Conservation (phyloP, 1,139 yeast genomes). For the Nakaseomyces nivariensis region DNA sequence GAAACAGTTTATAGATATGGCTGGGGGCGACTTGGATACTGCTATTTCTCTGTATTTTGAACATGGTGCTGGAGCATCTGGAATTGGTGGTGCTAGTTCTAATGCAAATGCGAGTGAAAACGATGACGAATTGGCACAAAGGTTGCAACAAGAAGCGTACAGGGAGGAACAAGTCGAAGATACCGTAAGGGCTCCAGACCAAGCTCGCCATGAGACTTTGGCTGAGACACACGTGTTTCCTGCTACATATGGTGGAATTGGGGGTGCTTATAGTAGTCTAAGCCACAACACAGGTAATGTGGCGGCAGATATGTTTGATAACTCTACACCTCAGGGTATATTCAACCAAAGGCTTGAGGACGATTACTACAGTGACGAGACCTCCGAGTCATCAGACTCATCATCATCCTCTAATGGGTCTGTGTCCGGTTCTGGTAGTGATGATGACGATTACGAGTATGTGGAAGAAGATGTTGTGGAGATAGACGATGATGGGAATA, state of each 20-base stretch:
- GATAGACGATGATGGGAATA: slow-evolving; percentile 29
- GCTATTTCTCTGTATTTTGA: slow-evolving; percentile 85
- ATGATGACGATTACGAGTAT: slow-evolving; percentile 25
- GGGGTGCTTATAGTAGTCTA: slow-evolving; percentile 29
- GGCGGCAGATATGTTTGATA: slow-evolving; percentile 34
- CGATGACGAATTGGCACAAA: slow-evolving; percentile 55
- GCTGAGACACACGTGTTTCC: slow-evolving; percentile 36
- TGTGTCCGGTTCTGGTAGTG: slow-evolving; percentile 9
- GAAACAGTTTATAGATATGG: slow-evolving; percentile 65
- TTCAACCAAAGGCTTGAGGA: slow-evolving; percentile 40
- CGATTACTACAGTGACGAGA: slow-evolving; percentile 16
- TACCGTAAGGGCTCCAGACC: slow-evolving; percentile 64
- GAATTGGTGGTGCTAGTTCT: slow-evolving; percentile 14
- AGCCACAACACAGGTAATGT: slow-evolving; percentile 10
- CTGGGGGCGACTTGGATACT: slow-evolving; percentile 68
- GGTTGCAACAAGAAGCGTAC: slow-evolving; percentile 59
- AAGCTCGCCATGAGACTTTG: slow-evolving; percentile 72
- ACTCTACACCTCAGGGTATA: slow-evolving; percentile 34
- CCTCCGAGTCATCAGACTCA: slow-evolving; percentile 10
- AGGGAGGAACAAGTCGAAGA: slow-evolving; percentile 27
- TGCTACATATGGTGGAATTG: slow-evolving; percentile 31
- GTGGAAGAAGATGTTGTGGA: slow-evolving; percentile 29
- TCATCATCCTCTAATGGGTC: not conserved
- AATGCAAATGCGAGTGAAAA: slow-evolving; percentile 19
- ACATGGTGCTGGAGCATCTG: slow-evolving; percentile 35